Conservation (phyloP, 2,329 filamentous ascomycete genomes). For the Grosmannia serpens region DNA sequence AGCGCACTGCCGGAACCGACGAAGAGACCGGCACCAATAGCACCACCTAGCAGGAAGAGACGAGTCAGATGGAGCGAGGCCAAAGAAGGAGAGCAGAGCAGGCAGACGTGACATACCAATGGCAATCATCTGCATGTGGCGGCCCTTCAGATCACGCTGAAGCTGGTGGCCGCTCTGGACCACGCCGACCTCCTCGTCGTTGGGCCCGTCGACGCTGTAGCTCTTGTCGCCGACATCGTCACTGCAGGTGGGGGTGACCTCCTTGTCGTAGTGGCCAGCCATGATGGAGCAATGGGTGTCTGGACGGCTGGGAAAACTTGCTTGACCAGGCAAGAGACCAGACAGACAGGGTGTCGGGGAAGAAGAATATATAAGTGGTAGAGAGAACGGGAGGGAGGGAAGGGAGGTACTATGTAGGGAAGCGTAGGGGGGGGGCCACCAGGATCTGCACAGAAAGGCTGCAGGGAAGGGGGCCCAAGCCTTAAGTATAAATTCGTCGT, state of each 20-base stretch:
- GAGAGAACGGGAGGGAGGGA: neutral
- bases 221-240: constrained; percentile 5
- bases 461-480: neutral
- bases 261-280: constrained; percentile 1
- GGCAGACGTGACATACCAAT: constrained; percentile 22
- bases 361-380: neutral
- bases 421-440: neutral
- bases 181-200: constrained; percentile 25
- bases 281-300: neutral
- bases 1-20: constrained; percentile 54
- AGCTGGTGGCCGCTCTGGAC: constrained; percentile 22
- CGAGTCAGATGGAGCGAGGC: neutral
- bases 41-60: constrained; percentile 22
- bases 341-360: neutral
- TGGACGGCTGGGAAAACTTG: neutral
- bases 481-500: neutral
- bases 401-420: neutral
- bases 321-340: neutral
- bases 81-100: neutral
- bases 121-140: constrained; percentile 36
- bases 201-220: constrained; percentile 5
- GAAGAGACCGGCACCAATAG: constrained; percentile 50
- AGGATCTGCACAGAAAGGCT: neutral
- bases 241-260: constrained; percentile 8
- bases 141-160: constrained; percentile 23